Conservation (phyloP, 805 yeast species). For the Kodamaea sagamina region DNA sequence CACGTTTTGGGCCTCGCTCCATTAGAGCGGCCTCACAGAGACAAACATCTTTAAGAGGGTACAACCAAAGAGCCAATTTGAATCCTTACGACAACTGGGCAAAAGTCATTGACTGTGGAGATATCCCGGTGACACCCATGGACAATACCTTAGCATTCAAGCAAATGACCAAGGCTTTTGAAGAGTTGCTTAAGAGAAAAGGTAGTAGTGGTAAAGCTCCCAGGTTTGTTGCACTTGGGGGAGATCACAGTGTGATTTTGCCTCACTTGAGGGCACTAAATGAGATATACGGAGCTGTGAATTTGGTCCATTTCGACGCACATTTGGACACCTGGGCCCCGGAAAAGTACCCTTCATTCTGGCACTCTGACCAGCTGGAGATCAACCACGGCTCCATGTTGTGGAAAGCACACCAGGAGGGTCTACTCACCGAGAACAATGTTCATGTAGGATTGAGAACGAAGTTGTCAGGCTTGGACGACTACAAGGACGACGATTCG, state of each 20-base stretch:
- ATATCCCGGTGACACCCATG: conserved; percentile 61
- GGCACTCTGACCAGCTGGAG: conserved; percentile 58
- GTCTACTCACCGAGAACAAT: conserved; percentile 57
- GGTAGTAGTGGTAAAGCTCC: conserved; percentile 43
- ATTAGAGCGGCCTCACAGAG: conserved; percentile 70
- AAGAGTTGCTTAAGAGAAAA: conserved; percentile 51
- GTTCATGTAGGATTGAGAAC: conserved; percentile 80
- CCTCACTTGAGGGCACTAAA: conserved; percentile 70
- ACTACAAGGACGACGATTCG: conserved; percentile 67
- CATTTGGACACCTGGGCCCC: conserved; percentile 86
- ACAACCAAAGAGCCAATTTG: conserved; percentile 61
- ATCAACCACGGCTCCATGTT: conserved; percentile 86
- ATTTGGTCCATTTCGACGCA: conserved; percentile 82
- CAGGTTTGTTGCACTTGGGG: conserved; percentile 71
- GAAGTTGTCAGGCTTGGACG: conserved; percentile 61
- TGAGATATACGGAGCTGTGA: conserved; percentile 62
- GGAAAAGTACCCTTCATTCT: conserved; percentile 62
- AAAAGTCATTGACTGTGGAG: conserved; percentile 54
- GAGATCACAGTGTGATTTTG: conserved; percentile 76
- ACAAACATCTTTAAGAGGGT: conserved; percentile 68
- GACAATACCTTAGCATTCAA: conserved; percentile 53
- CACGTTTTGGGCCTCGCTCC: conserved; percentile 79
- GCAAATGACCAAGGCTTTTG: conserved; percentile 56
- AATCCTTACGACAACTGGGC: conserved; percentile 57
- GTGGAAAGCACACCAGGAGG: conserved; percentile 78